Percentiles rank a stretch among this genome's conserved stretches.
Evolutionary conservation across 1,139 yeast genomes (phyloP).

Genomic region (Candida sanyaensis): DNA sequence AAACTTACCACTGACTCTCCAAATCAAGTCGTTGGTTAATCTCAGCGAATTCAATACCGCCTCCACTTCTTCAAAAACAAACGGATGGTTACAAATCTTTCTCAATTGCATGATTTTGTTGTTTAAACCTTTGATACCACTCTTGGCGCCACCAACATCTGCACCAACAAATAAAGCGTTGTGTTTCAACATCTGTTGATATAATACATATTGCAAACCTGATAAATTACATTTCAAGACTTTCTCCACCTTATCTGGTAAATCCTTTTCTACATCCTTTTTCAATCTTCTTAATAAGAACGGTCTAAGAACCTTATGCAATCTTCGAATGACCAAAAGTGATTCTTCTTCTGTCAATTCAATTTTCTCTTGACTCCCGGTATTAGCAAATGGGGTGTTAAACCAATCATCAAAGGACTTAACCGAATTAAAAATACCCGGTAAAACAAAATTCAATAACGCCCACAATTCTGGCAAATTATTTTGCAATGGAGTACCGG

Average conservation of each 20-base stretch:
- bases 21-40: conserved; percentile 68
- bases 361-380: conserved; percentile 79
- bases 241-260: conserved; percentile 94
- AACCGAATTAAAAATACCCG: conserved; percentile 80
- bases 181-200: conserved; percentile 74
- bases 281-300: conserved; percentile 91
- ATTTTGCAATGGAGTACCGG: conserved; percentile 88
- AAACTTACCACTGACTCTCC: conserved; percentile 80
- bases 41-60: conserved; percentile 43
- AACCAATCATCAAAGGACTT: conserved; percentile 90
- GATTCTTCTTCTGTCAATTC: conserved; percentile 92
- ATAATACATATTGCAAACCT: conserved; percentile 76
- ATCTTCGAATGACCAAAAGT: conserved; percentile 86
- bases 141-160: conserved; percentile 40
- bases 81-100: conserved; percentile 96
- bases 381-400: conserved; percentile 80
- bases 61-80: conserved; percentile 94
- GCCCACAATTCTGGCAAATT: conserved; percentile 88
- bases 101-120: conserved; percentile 95
- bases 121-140: conserved; percentile 79
- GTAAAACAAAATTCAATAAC: conserved; percentile 71
- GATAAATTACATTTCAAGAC: conserved; percentile 95
- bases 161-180: conserved; percentile 68
- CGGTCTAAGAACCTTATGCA: conserved; percentile 94
- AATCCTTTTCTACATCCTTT: conserved; percentile 95